Percentiles rank a stretch among this genome's conserved stretches.
These are phyloP conservation scores for Cyberlindnera sargentensis DNA, from an alignment of 805 yeast species.

Conservation along the genomic window DNA sequence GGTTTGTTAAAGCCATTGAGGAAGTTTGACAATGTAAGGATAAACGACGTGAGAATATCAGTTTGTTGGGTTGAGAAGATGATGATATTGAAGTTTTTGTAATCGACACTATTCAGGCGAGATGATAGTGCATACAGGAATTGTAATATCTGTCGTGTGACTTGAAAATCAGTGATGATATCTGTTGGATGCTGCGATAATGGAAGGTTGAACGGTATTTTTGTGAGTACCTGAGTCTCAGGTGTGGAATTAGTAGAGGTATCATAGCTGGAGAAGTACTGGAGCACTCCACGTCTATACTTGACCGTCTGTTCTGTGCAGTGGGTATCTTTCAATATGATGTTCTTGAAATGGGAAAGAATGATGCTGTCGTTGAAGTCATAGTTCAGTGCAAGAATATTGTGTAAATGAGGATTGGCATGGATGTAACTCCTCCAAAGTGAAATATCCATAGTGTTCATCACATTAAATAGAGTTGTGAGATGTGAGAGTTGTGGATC, in stretches of 20 bases:
- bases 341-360: slow-evolving; percentile 16
- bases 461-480: slow-evolving; percentile 15
- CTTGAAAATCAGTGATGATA: slow-evolving; percentile 20
- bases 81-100: slow-evolving; percentile 32
- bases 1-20: slow-evolving; percentile 34
- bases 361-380: slow-evolving; percentile 17
- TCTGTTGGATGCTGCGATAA: slow-evolving; percentile 15
- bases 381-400: slow-evolving; percentile 14
- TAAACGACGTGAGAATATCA: slow-evolving; percentile 36
- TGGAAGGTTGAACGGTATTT: slow-evolving; percentile 25
- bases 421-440: slow-evolving; percentile 15
- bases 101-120: slow-evolving; percentile 31
- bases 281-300: slow-evolving; percentile 18
- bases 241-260: slow-evolving; percentile 18
- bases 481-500: slow-evolving; percentile 16
- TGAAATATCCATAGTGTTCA: slow-evolving; percentile 18
- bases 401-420: slow-evolving; percentile 11
- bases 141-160: slow-evolving; percentile 19
- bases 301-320: slow-evolving; percentile 8
- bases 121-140: slow-evolving; percentile 28
- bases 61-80: slow-evolving; percentile 34
- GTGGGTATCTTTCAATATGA: slow-evolving; percentile 11
- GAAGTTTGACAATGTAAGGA: slow-evolving; percentile 32
- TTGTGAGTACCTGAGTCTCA: slow-evolving; percentile 28
- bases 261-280: slow-evolving; percentile 26